Evolutionary conservation across 352 stramenopile species (phyloP).

Genomic region (Pythium oligandrum): DNA sequence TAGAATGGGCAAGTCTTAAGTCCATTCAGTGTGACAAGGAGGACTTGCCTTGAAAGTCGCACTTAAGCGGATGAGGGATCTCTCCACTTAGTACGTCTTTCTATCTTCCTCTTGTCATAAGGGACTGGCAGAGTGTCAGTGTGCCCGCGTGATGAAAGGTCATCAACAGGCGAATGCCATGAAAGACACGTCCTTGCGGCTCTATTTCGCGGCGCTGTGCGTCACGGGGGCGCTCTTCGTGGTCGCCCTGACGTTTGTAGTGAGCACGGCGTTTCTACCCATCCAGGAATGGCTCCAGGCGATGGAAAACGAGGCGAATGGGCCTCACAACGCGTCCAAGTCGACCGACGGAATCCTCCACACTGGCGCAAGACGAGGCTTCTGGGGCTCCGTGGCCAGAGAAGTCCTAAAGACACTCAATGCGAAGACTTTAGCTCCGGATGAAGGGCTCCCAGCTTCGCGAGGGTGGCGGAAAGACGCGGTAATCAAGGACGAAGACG

Average conservation of each 20-base stretch:
- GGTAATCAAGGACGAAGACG: slow-evolving; percentile 11
- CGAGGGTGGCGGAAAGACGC: slow-evolving; percentile 2
- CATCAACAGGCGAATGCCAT: slow-evolving; percentile 1
- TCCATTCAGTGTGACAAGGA: neutral
- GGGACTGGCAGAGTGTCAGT: slow-evolving; percentile 3
- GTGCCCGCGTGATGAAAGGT: neutral
- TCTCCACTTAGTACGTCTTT: slow-evolving; percentile 9
- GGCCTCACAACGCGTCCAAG: neutral
- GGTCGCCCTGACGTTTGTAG: slow-evolving; percentile 11
- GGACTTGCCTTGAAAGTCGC: neutral
- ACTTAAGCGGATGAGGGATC: neutral
- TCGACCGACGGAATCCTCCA: slow-evolving; percentile 2
- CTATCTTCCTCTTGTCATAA: slow-evolving; percentile 24
- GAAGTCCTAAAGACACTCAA: neutral
- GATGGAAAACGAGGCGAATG: neutral
- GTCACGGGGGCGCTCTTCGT: slow-evolving; percentile 12
- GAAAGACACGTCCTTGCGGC: slow-evolving; percentile 13
- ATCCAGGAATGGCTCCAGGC: slow-evolving; percentile 11
- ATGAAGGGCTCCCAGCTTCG: neutral
- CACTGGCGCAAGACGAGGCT: neutral
- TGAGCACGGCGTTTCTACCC: slow-evolving; percentile 16
- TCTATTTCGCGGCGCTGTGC: slow-evolving; percentile 13
- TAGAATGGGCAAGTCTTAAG: too few species aligned
- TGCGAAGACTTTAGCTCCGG: neutral
- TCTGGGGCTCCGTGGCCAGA: neutral